A percentile compares a stretch with the other conserved stretches of the same genome.
phyloP scores from a whole-genome alignment of 768 basidiomycete species.

The Tulasnella sp. region DNA sequence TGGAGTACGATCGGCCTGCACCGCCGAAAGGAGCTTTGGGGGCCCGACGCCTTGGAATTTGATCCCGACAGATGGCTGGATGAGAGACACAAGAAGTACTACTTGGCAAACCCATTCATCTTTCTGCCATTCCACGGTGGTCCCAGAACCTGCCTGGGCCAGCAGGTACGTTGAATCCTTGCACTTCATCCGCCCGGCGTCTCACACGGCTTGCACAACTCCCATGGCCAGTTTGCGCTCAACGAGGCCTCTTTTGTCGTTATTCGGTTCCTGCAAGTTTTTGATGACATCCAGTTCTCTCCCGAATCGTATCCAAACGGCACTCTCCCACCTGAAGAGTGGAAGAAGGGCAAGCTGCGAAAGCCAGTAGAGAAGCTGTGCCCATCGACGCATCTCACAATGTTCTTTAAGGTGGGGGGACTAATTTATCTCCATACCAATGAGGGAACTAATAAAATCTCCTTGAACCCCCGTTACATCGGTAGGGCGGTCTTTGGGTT shows the following conservation, averaged over 20 bases:
- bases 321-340: constrained; percentile 59
- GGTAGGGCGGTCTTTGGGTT: not conserved
- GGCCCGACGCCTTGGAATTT: constrained; percentile 69
- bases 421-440: not conserved
- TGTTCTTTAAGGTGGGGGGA: constrained; percentile 57
- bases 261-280: constrained; percentile 61
- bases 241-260: constrained; percentile 74
- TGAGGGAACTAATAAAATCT: not conserved
- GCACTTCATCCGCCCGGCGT: not conserved
- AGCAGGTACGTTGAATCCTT: constrained; percentile 37
- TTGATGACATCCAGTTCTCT: constrained; percentile 57
- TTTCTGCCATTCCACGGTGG: constrained; percentile 73
- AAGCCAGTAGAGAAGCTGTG: constrained; percentile 57
- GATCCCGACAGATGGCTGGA: constrained; percentile 77
- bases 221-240: constrained; percentile 68
- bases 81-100: constrained; percentile 39
- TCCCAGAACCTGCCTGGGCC: constrained; percentile 45
- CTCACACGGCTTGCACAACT: constrained; percentile 28
- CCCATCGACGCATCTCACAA: constrained; percentile 60
- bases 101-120: constrained; percentile 49
- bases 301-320: constrained; percentile 58
- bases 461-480: not conserved
- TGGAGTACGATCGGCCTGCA: constrained; percentile 21
- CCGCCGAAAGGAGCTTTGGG: constrained; percentile 54
- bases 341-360: constrained; percentile 48